Evolutionary conservation across 257 asterid species (phyloP), one percentile per base, ranked within the genome.

Genomic region (Gynochthodes officinalis): DNA sequence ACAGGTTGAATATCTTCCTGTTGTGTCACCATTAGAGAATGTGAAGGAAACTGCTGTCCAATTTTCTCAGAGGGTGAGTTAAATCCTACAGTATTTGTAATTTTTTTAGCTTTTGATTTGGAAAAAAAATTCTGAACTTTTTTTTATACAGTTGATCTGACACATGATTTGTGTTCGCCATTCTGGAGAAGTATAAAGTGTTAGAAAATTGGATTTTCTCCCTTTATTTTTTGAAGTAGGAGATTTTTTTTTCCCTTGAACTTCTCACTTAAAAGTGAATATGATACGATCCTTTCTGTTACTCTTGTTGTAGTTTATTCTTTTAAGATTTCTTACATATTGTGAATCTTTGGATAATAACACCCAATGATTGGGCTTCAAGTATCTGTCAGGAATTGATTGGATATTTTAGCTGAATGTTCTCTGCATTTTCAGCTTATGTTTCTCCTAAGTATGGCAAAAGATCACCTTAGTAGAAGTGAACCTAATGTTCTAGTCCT

Each of bases 1-100:
- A 27, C 84, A 93, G 97, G 85, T 93, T 60, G 99, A 95, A 82
- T 95, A 95, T 86, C 99, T 95, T 79, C 99, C 99, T n/a, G 73
- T 87, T 32, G 84, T 90, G 49, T 85, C 79, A 21, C 94, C 98
- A 73, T 82, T 78, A 57, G 97, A 89, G 71, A 86, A 82, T 70
- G 81, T 83, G 82, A 90, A 90, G 84, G 98, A 95, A 85, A 95
- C 74, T 59, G 91, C 97, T 44, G 59, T 53, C 74, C 85, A 81
- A 68, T 87, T 89, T 69, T 82, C 97, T 72, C 88, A 81, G 77
- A 88, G 92, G 96, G 98, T 90, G 84, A 92, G 96, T 74, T 59
- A 40, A 52, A 10, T 37, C 73, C n/a, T 63, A 30, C 13, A 13
- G 11, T 70, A 40, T 63, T 63, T 63, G 32, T 32, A 39, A 63